phyloP scores from a whole-genome alignment of 2,329 filamentous ascomycete genomes.

The Fusarium coicis region DNA sequence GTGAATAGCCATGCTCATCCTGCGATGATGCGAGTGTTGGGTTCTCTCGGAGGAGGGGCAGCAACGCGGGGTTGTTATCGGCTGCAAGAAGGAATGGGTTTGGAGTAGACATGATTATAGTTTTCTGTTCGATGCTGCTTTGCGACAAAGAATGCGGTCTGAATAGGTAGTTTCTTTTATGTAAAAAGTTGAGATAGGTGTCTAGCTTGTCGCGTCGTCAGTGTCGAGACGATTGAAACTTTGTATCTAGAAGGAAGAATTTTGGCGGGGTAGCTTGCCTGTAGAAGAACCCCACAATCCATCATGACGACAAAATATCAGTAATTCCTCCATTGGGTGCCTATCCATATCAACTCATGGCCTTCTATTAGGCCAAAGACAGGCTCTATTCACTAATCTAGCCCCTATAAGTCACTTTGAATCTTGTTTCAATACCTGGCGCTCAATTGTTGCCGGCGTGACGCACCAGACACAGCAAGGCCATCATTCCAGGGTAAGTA shows the following conservation, averaged over 20 bases:
- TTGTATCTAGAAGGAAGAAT: conserved; percentile 7
- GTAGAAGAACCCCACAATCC: conserved; percentile 13
- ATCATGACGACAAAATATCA: neutral
- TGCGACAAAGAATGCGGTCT: neutral
- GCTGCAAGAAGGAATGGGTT: conserved; percentile 83
- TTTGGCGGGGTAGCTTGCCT: conserved; percentile 33
- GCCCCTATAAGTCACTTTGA: neutral
- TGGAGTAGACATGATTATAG: conserved; percentile 31
- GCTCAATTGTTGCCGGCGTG: conserved; percentile 7
- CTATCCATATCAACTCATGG: neutral
- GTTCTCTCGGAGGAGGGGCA: conserved; percentile 78
- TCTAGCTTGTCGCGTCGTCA: neutral
- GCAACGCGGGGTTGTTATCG: conserved; percentile 79
- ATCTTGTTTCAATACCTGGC: neutral
- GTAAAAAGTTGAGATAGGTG: neutral
- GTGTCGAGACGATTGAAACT: neutral
- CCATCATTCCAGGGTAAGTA: conserved; percentile 32
- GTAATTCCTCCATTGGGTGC: neutral
- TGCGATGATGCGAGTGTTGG: conserved; percentile 81
- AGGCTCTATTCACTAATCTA: neutral
- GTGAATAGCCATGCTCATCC: conserved; percentile 93
- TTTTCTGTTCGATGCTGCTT: neutral
- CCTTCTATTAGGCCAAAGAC: neutral
- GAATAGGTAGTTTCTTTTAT: neutral
- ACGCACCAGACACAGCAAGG: neutral